Base-by-base conservation (phyloP, 257 asterid genomes). In the Lithospermum erythrorhizon region DNA sequence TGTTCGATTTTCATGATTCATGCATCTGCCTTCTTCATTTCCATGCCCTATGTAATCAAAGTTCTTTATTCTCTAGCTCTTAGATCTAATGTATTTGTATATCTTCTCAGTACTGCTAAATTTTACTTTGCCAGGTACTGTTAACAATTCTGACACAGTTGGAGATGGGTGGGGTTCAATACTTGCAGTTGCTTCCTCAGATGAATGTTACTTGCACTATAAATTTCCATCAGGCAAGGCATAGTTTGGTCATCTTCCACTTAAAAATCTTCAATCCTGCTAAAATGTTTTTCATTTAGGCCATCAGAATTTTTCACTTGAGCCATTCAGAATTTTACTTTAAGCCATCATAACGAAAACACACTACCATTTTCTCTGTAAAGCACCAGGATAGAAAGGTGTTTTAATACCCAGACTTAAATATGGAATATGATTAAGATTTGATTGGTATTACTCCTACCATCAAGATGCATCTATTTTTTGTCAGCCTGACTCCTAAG, bases 131-230 rank as follows among this genome's bases (percentile, higher is more conserved):
- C 55, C 72, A 91, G 98, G 97, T 88, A 51, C 82, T 91, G 62
- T 81, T 88, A 62, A 91, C 98, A 15, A 80, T 91, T 58, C 70
- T 91, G 76, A 91, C 98, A 48, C 98, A 86, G 64, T 75, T 91
- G 87, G 98, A 91, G 80, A 74, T 91, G 86, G 98, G 97, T 35
- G 95, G 84, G 67, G 78, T 72, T 61, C 86, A 81, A 65, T 86
- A 91, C 72, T 61, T 91, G 55, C 77, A 79, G 57, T 74, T 91
- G 73, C 95, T 82, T 68, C 98, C 97, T 1, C 93, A 82, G 80
- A 81, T 78, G 63, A 86, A 85, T 48, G 95, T 78, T 35, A 84
- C 95, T 49, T 91, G 98, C 77, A 80, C 85, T 49, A 61, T 91
- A 67, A 86, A 82, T 77, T 91, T 91, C 76, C 97, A 91, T 76